phyloP scores from a whole-genome alignment of 2,329 filamentous ascomycete species.

The Eurotiales sp. region DNA sequence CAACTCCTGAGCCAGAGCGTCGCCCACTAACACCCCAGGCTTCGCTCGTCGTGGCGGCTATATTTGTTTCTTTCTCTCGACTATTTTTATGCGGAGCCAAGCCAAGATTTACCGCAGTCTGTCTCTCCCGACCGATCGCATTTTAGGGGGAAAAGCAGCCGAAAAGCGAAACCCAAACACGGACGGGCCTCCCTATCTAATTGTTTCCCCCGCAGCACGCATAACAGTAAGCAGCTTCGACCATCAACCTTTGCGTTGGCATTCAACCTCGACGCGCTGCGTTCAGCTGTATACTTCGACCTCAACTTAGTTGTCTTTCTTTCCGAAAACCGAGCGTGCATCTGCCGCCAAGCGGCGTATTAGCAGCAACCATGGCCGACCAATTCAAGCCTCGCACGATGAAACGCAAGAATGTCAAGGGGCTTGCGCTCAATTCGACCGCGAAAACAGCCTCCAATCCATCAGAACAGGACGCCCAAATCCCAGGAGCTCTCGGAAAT shows the following conservation, averaged over 20 bases:
- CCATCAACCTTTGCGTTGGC: no score
- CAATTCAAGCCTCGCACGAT: conserved; percentile 69
- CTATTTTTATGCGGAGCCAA: not conserved
- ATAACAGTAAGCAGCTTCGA: not conserved
- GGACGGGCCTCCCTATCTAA: not conserved
- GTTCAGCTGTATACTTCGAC: no score
- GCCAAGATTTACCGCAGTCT: not conserved
- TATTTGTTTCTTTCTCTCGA: not conserved
- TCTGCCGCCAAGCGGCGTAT: conserved; percentile 11
- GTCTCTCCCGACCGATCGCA: no score
- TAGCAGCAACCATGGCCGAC: conserved; percentile 50
- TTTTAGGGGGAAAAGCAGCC: no score
- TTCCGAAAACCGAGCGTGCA: conserved; percentile 10
- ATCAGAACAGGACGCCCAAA: conserved; percentile 65
- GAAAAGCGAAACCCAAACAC: not conserved
- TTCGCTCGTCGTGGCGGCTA: not conserved
- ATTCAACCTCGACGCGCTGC: no score
- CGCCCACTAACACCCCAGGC: not conserved
- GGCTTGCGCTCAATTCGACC: conserved; percentile 78
- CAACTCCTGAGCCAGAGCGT: not conserved
- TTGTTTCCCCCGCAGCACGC: conserved; percentile 3
- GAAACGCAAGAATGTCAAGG: conserved; percentile 99
- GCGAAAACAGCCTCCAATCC: conserved; percentile 66
- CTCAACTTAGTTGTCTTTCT: not conserved
- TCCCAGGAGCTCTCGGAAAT: conserved; percentile 44